phyloP scores from a whole-genome alignment of 495 filamentous ascomycete genomes.

The Xylaria intraflava region DNA sequence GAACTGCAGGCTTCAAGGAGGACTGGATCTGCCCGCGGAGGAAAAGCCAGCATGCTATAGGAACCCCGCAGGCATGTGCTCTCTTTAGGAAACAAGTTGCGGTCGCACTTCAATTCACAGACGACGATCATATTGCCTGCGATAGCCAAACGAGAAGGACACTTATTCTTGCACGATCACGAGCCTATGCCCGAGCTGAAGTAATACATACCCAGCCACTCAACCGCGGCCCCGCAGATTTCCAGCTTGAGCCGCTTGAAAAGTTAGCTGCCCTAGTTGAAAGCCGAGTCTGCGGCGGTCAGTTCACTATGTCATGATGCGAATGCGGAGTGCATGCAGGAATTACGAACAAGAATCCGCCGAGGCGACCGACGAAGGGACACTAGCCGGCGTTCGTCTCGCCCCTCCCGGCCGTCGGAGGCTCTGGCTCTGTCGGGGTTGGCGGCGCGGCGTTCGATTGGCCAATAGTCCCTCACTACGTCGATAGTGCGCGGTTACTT shows the following conservation, averaged over 20 bases:
- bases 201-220: not conserved
- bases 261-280: not conserved
- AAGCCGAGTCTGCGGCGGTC: not conserved
- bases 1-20: not conserved
- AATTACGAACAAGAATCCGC: not conserved
- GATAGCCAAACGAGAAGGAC: not conserved
- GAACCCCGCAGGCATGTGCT: not conserved
- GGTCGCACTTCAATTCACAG: not conserved
- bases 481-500: constrained; percentile 17
- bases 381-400: not conserved
- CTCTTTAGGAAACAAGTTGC: not conserved
- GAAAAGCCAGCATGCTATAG: not conserved
- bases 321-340: not conserved
- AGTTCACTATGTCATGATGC: not conserved
- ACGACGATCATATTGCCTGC: not conserved
- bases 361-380: not conserved
- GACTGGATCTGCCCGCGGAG: not conserved
- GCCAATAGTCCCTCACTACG: constrained; percentile 12
- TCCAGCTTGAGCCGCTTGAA: constrained; percentile 7
- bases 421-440: constrained; percentile 6
- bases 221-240: constrained; percentile 3
- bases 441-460: constrained; percentile 18
- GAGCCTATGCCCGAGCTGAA: not conserved
- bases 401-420: not conserved
- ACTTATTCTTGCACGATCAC: not conserved